A percentile compares a stretch with the other conserved stretches of the same genome.
Conservation (phyloP, 306 rosid species). For the Trifolium dubium region DNA sequence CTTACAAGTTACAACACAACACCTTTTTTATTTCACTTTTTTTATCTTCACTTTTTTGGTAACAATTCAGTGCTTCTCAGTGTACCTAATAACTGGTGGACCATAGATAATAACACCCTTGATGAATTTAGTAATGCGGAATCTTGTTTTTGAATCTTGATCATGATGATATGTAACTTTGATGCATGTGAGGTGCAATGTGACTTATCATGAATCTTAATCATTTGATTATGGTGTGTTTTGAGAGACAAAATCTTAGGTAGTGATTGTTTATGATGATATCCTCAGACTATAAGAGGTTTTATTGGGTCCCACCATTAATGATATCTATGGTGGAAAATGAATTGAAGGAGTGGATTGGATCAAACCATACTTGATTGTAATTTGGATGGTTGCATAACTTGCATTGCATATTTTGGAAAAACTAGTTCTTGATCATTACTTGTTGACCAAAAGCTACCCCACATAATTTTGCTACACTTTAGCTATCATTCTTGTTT, state of each 20-base stretch:
- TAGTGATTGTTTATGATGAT: constrained; percentile 44
- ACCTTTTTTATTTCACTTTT: not conserved
- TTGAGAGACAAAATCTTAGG: constrained; percentile 17
- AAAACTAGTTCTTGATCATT: constrained; percentile 44
- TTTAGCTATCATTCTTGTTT: not conserved
- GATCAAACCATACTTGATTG: constrained; percentile 46
- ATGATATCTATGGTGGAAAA: constrained; percentile 38
- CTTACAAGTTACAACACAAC: not conserved
- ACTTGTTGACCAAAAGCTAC: constrained; percentile 34
- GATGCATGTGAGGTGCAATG: constrained; percentile 21
- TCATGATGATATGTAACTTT: constrained; percentile 4
- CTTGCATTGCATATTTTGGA: constrained; percentile 42
- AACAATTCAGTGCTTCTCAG: constrained; percentile 33
- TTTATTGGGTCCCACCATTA: constrained; percentile 43
- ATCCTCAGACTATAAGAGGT: constrained; percentile 30
- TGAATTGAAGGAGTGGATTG: constrained; percentile 26
- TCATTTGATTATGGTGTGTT: constrained; percentile 30
- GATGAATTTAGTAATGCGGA: not conserved
- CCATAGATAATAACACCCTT: not conserved
- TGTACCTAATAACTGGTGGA: constrained; percentile 16
- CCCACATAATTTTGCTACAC: not conserved
- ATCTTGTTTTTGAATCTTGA: constrained; percentile 6
- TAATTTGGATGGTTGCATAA: constrained; percentile 52
- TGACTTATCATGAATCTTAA: constrained; percentile 12
- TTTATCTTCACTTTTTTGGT: not conserved